Base-by-base conservation (phyloP, 2,329 filamentous ascomycete genomes). In the Fusarium palustre region DNA sequence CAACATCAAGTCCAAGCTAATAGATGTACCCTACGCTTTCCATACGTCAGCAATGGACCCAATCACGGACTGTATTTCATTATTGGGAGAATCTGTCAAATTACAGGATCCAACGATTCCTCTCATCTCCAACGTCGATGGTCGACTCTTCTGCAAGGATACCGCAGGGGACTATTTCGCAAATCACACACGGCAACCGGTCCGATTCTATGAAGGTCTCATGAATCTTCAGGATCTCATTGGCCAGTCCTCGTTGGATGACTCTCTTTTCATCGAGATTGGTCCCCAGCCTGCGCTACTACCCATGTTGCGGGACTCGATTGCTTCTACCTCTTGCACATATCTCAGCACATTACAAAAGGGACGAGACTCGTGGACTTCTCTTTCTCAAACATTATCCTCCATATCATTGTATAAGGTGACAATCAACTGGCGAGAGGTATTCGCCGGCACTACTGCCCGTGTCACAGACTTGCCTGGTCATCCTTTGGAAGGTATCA, bases 1-100 rank as follows among this genome's bases (percentile, higher is more conserved):
- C 0, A 57, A 28, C 28, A 50, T 57, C 22, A 28, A 18, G 8
- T 42, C 30, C 2, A 57, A 57, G 22, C 7, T 52, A 3, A 31
- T 52, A 10, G 22, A 57, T 16, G 55, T 52, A 0, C 45, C 45
- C 3, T 57, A 30, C 5, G 55, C 55, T 9, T 57, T 57, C 20
- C 55, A 57, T 10, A 52, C 55, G 3, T 43, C 55, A 3, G 38
- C 12, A 10, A 36, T 57, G 38, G 36, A 57, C 10, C 46, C 55
- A 11, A 30, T 57, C 6, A 9, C 34, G 3, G 45, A 34, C 4
- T 13, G 12, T 33, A 7, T 57, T 7, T 46, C 18, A 2, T 38
- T 8, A 7, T 10, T 57, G 9, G 43, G 16, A 15, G 3, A 7
- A 5, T 24, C 43, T 6, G n/a, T 55, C n/a, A 25, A 56, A 7